A percentile compares a stretch with the other conserved stretches of the same genome.
These are phyloP conservation scores for Chaetomium tenue DNA, from an alignment of 495 filamentous ascomycete genomes.

Conservation along the genomic window DNA sequence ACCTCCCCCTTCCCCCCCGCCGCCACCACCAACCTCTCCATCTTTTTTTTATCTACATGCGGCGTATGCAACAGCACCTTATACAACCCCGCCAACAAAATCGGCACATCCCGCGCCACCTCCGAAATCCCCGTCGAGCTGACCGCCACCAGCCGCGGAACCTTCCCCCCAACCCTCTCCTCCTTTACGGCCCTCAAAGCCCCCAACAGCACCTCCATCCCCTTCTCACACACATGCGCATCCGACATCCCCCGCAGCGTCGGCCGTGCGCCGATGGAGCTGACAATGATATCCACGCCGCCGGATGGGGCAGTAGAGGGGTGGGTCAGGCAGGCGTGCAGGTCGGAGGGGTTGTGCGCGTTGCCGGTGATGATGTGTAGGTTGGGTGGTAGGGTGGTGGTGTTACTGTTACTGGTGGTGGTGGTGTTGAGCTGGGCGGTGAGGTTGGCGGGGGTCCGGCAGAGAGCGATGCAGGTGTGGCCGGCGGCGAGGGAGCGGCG, in stretches of 20 bases:
- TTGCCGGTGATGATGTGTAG: constrained; percentile 55
- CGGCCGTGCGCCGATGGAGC: constrained; percentile 47
- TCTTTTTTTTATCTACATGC: constrained; percentile 58
- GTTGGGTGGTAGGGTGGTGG: constrained; percentile 28
- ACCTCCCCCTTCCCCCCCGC: constrained; percentile 30
- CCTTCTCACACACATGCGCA: constrained; percentile 56
- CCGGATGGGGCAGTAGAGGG: constrained; percentile 18
- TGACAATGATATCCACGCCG: constrained; percentile 46
- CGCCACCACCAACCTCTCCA: constrained; percentile 49
- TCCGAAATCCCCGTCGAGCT: constrained; percentile 55
- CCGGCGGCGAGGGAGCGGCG: constrained; percentile 50
- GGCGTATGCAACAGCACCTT: constrained; percentile 48
- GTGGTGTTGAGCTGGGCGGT: constrained; percentile 37
- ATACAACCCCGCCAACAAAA: constrained; percentile 52
- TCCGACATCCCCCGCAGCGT: constrained; percentile 43
- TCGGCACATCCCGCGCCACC: constrained; percentile 53
- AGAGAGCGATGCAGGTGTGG: constrained; percentile 54
- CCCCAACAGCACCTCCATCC: constrained; percentile 45
- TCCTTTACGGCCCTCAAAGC: constrained; percentile 35
- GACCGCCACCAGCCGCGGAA: constrained; percentile 48
- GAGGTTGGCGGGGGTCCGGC: constrained; percentile 63
- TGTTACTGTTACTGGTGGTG: constrained; percentile 2
- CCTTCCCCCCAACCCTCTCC: neutral
- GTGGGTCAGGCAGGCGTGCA: constrained; percentile 38
- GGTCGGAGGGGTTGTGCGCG: constrained; percentile 45